These are phyloP conservation scores for Gossypium trilobum DNA, from an alignment of 441 rosid genomes.

Conservation along the genomic window DNA sequence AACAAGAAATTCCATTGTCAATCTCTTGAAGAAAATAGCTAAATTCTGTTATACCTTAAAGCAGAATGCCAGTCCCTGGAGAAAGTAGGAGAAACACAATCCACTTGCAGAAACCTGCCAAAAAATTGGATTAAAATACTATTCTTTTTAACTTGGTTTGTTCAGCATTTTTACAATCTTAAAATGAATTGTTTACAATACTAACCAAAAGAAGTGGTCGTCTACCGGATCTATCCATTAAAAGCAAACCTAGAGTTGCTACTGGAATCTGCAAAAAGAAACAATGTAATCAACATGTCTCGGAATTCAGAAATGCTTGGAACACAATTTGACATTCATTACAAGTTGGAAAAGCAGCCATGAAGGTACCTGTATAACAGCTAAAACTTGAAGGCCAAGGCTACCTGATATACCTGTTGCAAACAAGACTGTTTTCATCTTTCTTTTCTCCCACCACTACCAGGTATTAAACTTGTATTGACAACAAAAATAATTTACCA, in stretches of 20 bases:
- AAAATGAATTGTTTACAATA: neutral
- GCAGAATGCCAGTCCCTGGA: constrained; percentile 32
- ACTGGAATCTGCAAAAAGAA: constrained; percentile 35
- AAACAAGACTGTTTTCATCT: neutral
- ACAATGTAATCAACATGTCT: neutral
- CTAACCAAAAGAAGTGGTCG: constrained; percentile 45
- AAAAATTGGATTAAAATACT: neutral
- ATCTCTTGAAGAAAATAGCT: neutral
- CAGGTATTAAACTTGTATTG: neutral
- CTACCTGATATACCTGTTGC: constrained; percentile 32
- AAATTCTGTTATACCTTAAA: constrained; percentile 32
- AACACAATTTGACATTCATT: neutral
- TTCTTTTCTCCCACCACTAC: neutral
- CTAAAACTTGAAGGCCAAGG: constrained; percentile 28
- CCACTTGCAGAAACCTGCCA: constrained; percentile 40
- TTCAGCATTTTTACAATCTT: neutral
- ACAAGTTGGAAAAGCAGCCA: neutral
- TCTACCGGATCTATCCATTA: constrained; percentile 50
- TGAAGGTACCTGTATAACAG: constrained; percentile 31
- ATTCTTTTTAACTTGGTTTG: neutral
- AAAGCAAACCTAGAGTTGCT: constrained; percentile 23
- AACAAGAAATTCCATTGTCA: neutral
- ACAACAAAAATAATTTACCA: constrained; percentile 24
- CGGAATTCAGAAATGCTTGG: neutral
- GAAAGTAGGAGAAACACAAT: constrained; percentile 24